Base-by-base conservation (phyloP, 495 filamentous ascomycete genomes). In the Cercophora newfieldiana region DNA sequence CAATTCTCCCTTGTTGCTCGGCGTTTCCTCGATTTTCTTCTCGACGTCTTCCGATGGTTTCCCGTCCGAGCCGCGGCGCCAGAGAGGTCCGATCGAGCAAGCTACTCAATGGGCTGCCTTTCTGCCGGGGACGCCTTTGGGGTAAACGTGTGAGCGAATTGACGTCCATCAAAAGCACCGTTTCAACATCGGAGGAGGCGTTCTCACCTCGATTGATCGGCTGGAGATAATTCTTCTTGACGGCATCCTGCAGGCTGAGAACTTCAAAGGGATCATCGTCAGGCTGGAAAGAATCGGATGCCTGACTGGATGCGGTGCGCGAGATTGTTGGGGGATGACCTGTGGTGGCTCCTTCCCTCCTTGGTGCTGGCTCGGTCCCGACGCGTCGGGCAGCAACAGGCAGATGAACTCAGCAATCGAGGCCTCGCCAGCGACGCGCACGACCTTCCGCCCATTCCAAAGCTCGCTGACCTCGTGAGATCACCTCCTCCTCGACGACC, bases 381-480 rank as follows among this genome's bases (percentile, higher is more conserved):
- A 14, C 19, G 10, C 14, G 12, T 7, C 25, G 25, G 5, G 24
- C 12, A 31, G 57, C 2, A 61, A 47, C 5, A 61, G 59, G 8
- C 22, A 0, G 25, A 61, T 50, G 31, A 61, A 61, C 25, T 61
- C 59, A 1, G 18, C 18, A n/a, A 61, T 61, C 3, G 18, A 14
- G 7, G 18, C 33, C 21, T 61, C 44, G 1, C 59, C 59, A 7
- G 22, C 22, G 14, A 50, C 37, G 16, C 59, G 16, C 0, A 77
- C 71, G 4, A 80, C 67, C 1, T 65, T 63, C 24, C 71, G 48
- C 1, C 77, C 76, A 44, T 76, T 79, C 74, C 72, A 80, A 21
- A 79, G 60, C 51, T 79, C 76, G 53, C 77, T 74, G 0, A 78
- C 71, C 47, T 78, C 75, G 0, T 65, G 72, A 74, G 71, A 77